Evolutionary conservation across 495 filamentous ascomycete genomes (phyloP).

Genomic region (Hypoxylon trugodes): DNA sequence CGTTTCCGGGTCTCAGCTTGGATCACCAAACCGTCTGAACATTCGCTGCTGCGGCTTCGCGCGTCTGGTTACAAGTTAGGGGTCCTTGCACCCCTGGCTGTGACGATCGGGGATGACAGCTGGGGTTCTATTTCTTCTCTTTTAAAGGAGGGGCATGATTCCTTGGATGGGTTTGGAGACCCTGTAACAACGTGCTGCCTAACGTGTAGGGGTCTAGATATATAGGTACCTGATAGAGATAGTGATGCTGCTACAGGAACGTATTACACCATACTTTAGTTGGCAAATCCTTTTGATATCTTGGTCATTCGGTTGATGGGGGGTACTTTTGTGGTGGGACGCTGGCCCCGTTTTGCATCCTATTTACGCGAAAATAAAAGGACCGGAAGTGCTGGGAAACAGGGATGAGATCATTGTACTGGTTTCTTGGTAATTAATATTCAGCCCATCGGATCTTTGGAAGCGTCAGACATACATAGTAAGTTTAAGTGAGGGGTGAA

Average conservation of each 20-base stretch:
- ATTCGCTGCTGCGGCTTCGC: too few species aligned
- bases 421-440: not conserved
- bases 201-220: not conserved
- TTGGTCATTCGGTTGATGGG: too few species aligned
- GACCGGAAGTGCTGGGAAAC: not conserved
- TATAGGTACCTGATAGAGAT: too few species aligned
- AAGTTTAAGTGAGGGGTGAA: too few species aligned
- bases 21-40: constrained; percentile 5
- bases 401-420: not conserved
- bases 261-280: too few species aligned
- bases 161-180: not conserved
- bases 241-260: too few species aligned
- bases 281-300: too few species aligned
- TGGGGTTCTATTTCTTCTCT: constrained; percentile 1
- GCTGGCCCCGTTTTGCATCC: not conserved
- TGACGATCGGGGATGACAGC: constrained; percentile 12
- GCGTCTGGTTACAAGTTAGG: too few species aligned
- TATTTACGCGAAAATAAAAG: not conserved
- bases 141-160: not conserved
- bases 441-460: not conserved
- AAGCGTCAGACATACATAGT: not conserved
- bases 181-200: not conserved
- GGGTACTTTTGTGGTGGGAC: not conserved
- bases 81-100: too few species aligned
- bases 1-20: too few species aligned